These are phyloP conservation scores for Calonectria ilicicola DNA, from an alignment of 2,329 filamentous ascomycete species.

Conservation along the genomic window DNA sequence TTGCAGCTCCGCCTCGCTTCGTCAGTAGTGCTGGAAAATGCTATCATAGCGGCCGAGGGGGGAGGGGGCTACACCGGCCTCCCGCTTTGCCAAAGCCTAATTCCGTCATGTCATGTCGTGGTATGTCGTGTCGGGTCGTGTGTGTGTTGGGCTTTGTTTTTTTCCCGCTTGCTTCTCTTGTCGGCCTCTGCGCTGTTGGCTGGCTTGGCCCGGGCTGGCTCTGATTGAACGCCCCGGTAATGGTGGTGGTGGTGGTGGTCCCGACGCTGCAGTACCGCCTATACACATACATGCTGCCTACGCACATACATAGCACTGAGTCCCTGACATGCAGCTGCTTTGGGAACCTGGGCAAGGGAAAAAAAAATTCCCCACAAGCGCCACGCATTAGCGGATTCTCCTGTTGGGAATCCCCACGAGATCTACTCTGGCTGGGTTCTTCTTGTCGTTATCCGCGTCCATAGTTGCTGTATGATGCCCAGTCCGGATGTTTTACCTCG, in stretches of 20 bases:
- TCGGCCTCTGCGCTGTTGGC: background rate
- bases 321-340: constrained; percentile 32
- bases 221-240: background rate
- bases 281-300: background rate
- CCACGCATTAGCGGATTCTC: constrained; percentile 39
- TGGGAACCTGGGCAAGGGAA: constrained; percentile 13
- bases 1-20: constrained; percentile 11
- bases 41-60: background rate
- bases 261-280: background rate
- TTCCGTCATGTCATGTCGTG: background rate
- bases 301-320: constrained; percentile 2
- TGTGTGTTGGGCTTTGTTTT: background rate
- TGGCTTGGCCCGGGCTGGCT: background rate
- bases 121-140: background rate
- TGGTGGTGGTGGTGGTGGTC: background rate
- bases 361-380: constrained; percentile 26
- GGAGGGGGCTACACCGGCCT: background rate
- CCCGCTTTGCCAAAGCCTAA: background rate
- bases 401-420: constrained; percentile 40
- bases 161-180: background rate
- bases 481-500: constrained; percentile 6
- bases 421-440: constrained; percentile 31
- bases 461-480: background rate
- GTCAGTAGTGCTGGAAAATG: background rate
- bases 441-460: constrained; percentile 1